Base-by-base conservation (phyloP, 2,329 filamentous ascomycete genomes). In the Pseudocercospora musae region DNA sequence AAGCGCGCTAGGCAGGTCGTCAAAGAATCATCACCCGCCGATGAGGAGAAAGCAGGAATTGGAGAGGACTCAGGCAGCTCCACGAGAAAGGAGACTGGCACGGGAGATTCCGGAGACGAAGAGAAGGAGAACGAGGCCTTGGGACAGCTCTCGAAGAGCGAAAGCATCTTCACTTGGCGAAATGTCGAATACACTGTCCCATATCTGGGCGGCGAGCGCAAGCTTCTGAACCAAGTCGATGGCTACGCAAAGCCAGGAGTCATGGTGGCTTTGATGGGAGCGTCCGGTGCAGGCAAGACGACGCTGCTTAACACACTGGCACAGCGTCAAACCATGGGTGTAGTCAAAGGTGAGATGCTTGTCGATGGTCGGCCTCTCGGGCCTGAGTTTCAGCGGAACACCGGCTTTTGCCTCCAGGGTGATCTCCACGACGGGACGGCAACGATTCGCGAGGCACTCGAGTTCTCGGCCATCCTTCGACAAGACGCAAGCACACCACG, bases 181-280 rank as follows among this genome's bases (percentile, higher is more conserved):
- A 80, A 91, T 67, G 81, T 91, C 25, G 81, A 88, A 53, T 94
- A 92, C 72, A 89, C 85, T 0, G 89, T 94, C 0, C 88, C 88
- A 0, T 89, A 88, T 64, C 80, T 86, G 46, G 84, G 84, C 5
- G 86, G 86, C 50, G 81, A 85, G 57, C 82, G 84, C 40, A 83
- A 86, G 72, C 79, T 91, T 1, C 78, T 91, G 53, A 88, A 90
- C 70, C 82, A 86, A 4, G 85, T 95, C 62, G 88, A 82, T 61
- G 91, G 91, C 1, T 94, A 90, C 68, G 90, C 87, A 1, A 92
- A 92, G 71, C 91, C 91, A 0, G 91, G 91, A 18, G 77, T 89
- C 18, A 87, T 96, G 84, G 87, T 91, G 48, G 91, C 91, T 0
- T 79, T 96, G 0, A 91, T 95, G 81, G 92, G 92, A 58, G 89